Evolutionary conservation across 345 rosid species (phyloP).

Genomic region (Brassica incana): DNA sequence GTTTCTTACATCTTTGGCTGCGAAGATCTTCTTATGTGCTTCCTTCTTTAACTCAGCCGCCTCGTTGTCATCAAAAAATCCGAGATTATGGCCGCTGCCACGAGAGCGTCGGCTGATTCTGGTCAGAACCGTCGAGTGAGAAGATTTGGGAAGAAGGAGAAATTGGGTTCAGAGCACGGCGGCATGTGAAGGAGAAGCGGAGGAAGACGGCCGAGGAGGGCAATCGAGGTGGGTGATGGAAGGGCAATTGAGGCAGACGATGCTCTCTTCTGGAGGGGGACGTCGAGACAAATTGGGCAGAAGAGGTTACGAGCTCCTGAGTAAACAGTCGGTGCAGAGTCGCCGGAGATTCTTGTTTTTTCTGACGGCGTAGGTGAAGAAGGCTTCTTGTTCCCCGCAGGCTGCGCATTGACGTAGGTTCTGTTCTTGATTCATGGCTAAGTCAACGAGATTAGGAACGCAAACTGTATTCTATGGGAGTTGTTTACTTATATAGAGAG

Average conservation of each 20-base stretch:
- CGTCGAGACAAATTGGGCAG: constrained; percentile 54
- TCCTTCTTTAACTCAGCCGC: no score
- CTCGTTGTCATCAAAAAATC: constrained; percentile 10
- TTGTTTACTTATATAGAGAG: background rate
- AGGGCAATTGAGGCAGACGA: constrained; percentile 51
- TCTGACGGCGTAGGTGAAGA: constrained; percentile 46
- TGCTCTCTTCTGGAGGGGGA: constrained; percentile 29
- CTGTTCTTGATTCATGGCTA: constrained; percentile 33
- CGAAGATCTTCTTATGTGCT: no score
- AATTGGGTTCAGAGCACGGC: constrained; percentile 47
- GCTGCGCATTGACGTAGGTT: no score
- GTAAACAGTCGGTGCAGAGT: constrained; percentile 57
- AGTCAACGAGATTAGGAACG: constrained; percentile 14
- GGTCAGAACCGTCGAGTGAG: background rate
- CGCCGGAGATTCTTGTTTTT: constrained; percentile 29
- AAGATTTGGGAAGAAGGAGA: constrained; percentile 45
- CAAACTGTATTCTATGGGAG: background rate
- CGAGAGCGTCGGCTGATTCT: constrained; percentile 46
- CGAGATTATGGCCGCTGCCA: constrained; percentile 51
- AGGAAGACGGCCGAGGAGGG: constrained; percentile 13
- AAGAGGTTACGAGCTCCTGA: constrained; percentile 46
- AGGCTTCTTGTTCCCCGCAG: constrained; percentile 22
- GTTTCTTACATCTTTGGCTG: no score
- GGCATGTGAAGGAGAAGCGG: background rate
- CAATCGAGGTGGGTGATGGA: constrained; percentile 47